These are phyloP conservation scores for Lachnellula hyalina DNA, from an alignment of 2,329 filamentous ascomycete genomes.

Conservation along the genomic window DNA sequence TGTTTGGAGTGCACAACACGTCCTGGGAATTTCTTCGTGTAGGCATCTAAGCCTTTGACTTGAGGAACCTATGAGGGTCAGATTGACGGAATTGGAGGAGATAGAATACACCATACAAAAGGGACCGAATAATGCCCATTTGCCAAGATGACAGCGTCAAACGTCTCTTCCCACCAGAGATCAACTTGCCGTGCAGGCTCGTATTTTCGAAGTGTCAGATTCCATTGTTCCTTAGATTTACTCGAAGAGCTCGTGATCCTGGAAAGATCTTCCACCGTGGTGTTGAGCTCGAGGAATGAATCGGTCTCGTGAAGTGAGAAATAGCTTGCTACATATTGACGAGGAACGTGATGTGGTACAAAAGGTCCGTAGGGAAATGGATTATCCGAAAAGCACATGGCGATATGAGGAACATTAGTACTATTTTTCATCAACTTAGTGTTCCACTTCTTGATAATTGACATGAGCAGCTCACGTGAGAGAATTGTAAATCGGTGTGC, in stretches of 20 bases:
- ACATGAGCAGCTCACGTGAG: constrained; percentile 44
- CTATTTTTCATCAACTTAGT: constrained; percentile 23
- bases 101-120: constrained; percentile 39
- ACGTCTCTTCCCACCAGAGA: constrained; percentile 49
- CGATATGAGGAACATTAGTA: constrained; percentile 52
- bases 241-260: constrained; percentile 21
- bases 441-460: neutral
- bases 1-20: constrained; percentile 69
- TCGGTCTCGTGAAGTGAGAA: constrained; percentile 47
- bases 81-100: neutral
- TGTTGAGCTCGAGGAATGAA: constrained; percentile 41
- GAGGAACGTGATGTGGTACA: constrained; percentile 48
- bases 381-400: constrained; percentile 50
- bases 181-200: constrained; percentile 41
- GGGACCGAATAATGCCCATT: constrained; percentile 70
- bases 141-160: constrained; percentile 68
- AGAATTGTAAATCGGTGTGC: constrained; percentile 47
- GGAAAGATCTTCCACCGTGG: constrained; percentile 46
- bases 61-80: constrained; percentile 43
- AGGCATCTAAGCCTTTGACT: constrained; percentile 52
- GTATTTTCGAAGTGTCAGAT: constrained; percentile 42
- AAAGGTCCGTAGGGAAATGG: constrained; percentile 52
- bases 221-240: constrained; percentile 35
- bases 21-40: constrained; percentile 52
- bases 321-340: constrained; percentile 52